phyloP scores from a whole-genome alignment of 495 filamentous ascomycete species.

The Xylaria flabelliformis region DNA sequence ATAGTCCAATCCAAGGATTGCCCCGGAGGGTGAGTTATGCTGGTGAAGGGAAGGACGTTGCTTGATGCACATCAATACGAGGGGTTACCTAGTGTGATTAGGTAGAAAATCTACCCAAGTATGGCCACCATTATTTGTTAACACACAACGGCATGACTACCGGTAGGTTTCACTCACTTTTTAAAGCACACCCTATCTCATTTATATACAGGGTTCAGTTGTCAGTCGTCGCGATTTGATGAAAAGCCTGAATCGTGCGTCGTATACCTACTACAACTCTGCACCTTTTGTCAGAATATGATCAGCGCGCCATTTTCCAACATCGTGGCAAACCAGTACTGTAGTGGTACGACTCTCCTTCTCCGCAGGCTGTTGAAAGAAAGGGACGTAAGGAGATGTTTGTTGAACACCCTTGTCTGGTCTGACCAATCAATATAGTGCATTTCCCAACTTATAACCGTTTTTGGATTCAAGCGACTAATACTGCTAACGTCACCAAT shows the following conservation, averaged over 20 bases:
- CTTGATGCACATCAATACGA: neutral
- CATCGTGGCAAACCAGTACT: conserved; percentile 16
- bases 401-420: conserved; percentile 17
- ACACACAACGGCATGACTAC: neutral
- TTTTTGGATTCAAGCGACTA: conserved; percentile 26
- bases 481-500: conserved; percentile 42
- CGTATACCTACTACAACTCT: neutral
- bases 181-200: neutral
- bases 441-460: conserved; percentile 39
- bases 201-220: neutral
- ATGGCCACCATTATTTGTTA: neutral
- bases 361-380: neutral
- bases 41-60: neutral
- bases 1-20: neutral
- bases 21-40: neutral
- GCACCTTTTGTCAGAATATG: conserved; percentile 6
- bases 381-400: neutral
- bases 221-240: neutral
- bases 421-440: conserved; percentile 27
- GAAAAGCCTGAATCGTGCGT: conserved; percentile 1
- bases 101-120: neutral
- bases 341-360: conserved; percentile 24
- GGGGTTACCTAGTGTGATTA: neutral
- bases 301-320: conserved; percentile 29
- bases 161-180: neutral